Conservation (phyloP, 23 red algal genomes). For the Gracilariopsis chorda region DNA sequence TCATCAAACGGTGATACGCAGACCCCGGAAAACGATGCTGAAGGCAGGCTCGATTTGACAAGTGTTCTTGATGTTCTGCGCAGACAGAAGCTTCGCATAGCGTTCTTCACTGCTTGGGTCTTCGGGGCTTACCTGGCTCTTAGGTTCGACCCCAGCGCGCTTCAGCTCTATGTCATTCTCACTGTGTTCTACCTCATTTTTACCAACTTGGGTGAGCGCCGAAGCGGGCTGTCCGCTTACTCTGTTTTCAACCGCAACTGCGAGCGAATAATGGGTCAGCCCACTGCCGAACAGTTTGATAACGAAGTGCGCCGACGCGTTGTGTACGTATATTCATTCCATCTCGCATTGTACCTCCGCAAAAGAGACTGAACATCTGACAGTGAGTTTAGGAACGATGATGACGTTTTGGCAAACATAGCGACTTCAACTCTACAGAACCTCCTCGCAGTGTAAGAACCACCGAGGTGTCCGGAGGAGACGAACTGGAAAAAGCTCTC, state of each 20-base stretch:
- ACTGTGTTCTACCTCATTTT: conserved; percentile 34
- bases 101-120: neutral
- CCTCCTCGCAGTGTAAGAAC: neutral
- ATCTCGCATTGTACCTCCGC: neutral
- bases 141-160: conserved; percentile 14
- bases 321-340: conserved; percentile 18
- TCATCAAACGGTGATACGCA: neutral
- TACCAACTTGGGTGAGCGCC: conserved; percentile 29
- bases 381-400: neutral
- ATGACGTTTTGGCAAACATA: conserved; percentile 16
- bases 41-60: neutral
- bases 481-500: neutral
- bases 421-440: conserved; percentile 20
- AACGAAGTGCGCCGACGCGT: conserved; percentile 57
- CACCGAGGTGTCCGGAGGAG: neutral
- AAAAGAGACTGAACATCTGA: neutral
- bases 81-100: neutral
- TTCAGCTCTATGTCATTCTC: conserved; percentile 45
- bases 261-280: conserved; percentile 37
- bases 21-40: neutral
- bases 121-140: neutral
- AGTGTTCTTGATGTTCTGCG: neutral
- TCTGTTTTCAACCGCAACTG: conserved; percentile 55
- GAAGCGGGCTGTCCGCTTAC: conserved; percentile 40
- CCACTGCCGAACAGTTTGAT: conserved; percentile 55